Evolutionary conservation across 805 yeast genomes (phyloP), one percentile per base, ranked within the genome.

Genomic region (Pichia occidentalis): DNA sequence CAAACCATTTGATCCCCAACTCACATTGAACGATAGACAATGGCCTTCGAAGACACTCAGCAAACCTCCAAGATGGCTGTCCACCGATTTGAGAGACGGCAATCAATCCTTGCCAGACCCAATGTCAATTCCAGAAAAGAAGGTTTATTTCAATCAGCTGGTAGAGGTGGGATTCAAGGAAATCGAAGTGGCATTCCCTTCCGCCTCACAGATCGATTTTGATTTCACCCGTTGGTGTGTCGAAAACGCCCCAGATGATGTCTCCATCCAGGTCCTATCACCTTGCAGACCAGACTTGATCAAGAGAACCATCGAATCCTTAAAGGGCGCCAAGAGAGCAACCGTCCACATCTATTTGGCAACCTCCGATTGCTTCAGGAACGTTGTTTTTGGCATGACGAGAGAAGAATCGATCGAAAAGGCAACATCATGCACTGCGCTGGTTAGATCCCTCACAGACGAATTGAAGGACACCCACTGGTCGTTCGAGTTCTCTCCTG

Each of bases 101-200:
- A 83, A 83, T 60, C 92, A 83, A 63, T 78, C 88, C 5, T 68
- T 83, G 48, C 90, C 92, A 0, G 92, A 83, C 54, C 94, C 92
- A 37, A 83, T 83, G 94, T 68, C 81, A n/a, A 67, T 81, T 29
- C 78, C 65, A n/a, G 88, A 83, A 52, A 83, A 83, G 61, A 77
- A 77, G 53, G 73, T 67, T 38, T 83, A 79, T 60, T 81, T 82
- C 57, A 63, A 72, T 38, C 78, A 80, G 56, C 65, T 83, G 29
- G 70, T 82, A 12, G 82, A 79, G 20, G 60, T 82, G 28, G 94
- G 94, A 1, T 83, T 79, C 62, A 83, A 83, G 56, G 92, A 83
- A 58, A 83, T 83, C 42, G 92, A 83, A 59, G 92, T 84, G 16
- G 76, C 87, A 0, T 83, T 83, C 60, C 92, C 92, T 5, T 70